phyloP scores from a whole-genome alignment of 1,284 basidiomycete genomes.

The Lignosus rhinocerotis region DNA sequence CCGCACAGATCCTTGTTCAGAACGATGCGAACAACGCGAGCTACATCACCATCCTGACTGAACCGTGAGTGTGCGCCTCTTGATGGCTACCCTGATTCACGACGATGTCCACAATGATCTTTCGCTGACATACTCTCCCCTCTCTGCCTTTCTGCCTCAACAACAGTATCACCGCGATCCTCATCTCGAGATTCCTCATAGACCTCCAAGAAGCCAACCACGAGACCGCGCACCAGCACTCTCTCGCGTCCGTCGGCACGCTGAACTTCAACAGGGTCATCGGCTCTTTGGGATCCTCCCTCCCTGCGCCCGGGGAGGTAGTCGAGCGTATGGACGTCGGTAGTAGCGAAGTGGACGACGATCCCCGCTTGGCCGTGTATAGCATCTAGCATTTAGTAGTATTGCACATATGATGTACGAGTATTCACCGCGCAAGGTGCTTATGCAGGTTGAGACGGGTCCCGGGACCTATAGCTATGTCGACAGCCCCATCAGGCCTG shows the following conservation, averaged over 20 bases:
- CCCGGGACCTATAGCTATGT: too few relatives aligned
- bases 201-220: conserved; percentile 8
- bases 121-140: too few relatives aligned
- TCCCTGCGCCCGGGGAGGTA: background rate
- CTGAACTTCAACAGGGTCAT: conserved; percentile 6
- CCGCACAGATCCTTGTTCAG: background rate
- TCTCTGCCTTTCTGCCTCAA: background rate
- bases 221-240: background rate
- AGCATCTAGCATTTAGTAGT: too few relatives aligned
- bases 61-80: background rate
- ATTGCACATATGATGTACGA: too few relatives aligned
- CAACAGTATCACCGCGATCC: conserved; percentile 1
- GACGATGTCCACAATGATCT: too few relatives aligned
- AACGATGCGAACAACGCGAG: background rate
- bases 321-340: too few relatives aligned
- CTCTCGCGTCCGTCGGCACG: background rate
- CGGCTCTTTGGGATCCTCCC: background rate
- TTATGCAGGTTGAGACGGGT: too few relatives aligned
- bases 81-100: too few relatives aligned
- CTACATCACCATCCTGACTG: conserved; percentile 1
- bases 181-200: conserved; percentile 8
- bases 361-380: too few relatives aligned
- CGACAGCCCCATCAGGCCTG: too few relatives aligned
- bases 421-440: too few relatives aligned
- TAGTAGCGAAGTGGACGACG: too few relatives aligned